A percentile compares a stretch with the other conserved stretches of the same genome.
Conservation (phyloP, 305 asterid species). For the Fraxinus sp. region DNA sequence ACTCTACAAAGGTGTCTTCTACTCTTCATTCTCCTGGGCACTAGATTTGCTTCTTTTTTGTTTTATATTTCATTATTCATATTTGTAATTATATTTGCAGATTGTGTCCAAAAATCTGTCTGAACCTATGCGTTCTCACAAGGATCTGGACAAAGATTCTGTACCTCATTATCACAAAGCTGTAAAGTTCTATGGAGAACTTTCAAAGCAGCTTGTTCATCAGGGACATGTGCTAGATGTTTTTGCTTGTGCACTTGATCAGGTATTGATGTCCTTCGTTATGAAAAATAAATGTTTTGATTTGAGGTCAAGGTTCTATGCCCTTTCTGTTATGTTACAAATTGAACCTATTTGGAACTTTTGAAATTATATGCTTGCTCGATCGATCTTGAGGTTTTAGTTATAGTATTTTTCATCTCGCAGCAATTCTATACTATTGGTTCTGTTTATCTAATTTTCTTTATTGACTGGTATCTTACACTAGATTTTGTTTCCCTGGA, state of each 20-base stretch:
- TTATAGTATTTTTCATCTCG: conserved; percentile 2
- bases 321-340: not conserved
- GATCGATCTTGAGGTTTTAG: conserved; percentile 1
- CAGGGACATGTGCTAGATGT: conserved; percentile 97
- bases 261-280: conserved; percentile 50
- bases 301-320: not conserved
- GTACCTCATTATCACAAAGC: conserved; percentile 87
- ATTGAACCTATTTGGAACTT: not conserved
- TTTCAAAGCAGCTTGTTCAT: conserved; percentile 89
- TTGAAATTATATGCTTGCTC: not conserved
- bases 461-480: not conserved
- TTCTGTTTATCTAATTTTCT: not conserved
- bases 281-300: not conserved
- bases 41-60: conserved; percentile 17
- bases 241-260: conserved; percentile 97
- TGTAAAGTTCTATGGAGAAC: conserved; percentile 81
- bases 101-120: conserved; percentile 82
- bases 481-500: conserved; percentile 9
- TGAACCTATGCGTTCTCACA: conserved; percentile 94
- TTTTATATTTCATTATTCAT: conserved; percentile 23
- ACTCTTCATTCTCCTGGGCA: not conserved
- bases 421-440: not conserved
- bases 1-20: not conserved
- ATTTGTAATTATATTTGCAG: conserved; percentile 40
- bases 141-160: conserved; percentile 98